Conservation (phyloP, 305 asterid genomes). For the Fraxinus greggii region DNA sequence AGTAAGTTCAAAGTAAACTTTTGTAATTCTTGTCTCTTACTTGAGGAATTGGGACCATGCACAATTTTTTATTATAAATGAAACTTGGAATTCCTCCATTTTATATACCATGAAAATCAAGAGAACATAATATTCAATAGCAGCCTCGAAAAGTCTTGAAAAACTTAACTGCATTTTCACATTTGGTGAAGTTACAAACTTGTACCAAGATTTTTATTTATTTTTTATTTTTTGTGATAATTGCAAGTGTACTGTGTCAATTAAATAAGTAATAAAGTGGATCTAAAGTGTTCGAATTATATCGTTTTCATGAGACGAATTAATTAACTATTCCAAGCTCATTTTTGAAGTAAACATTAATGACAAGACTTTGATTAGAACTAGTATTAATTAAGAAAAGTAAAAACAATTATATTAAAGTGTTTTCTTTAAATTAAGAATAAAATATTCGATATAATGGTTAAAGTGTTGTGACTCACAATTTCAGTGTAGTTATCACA, state of each 20-base stretch:
- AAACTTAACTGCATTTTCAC: constrained; percentile 43
- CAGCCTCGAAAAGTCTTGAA: constrained; percentile 28
- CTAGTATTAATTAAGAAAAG: not conserved
- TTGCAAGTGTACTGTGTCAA: not conserved
- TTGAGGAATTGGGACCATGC: constrained; percentile 49
- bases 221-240: too few relatives aligned
- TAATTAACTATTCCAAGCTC: not conserved
- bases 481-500: too few relatives aligned
- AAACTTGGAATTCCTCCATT: constrained; percentile 23
- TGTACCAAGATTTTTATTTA: not conserved
- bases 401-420: not conserved
- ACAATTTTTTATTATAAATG: constrained; percentile 24
- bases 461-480: not conserved
- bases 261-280: not conserved
- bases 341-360: not conserved
- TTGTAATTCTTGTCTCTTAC: constrained; percentile 45
- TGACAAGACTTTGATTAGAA: not conserved
- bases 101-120: constrained; percentile 34
- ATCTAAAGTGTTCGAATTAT: not conserved
- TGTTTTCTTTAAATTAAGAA: too few relatives aligned
- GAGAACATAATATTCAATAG: constrained; percentile 37
- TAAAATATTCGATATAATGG: not conserved
- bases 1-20: constrained; percentile 61
- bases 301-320: not conserved
- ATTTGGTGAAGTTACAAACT: constrained; percentile 19